Conservation (phyloP, 148 eudicot species). For the Amaranthus hypochondriacus region DNA sequence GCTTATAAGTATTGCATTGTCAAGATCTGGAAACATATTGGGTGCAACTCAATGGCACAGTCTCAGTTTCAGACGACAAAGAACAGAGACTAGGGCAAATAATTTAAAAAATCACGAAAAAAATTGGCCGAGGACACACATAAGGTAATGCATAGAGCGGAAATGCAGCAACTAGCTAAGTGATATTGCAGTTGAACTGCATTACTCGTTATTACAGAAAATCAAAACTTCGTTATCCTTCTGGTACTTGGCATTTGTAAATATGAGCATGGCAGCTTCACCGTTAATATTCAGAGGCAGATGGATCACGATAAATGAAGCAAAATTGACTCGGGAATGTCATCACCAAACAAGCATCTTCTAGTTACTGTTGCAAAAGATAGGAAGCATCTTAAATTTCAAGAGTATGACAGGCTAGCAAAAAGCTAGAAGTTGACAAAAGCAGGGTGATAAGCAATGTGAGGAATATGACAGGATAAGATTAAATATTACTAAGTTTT, state of each 20-base stretch:
- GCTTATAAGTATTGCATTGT: neutral
- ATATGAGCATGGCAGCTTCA: neutral
- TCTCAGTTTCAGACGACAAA: neutral
- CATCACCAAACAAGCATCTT: slow-evolving; percentile 9
- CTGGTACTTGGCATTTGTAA: neutral
- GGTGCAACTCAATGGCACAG: neutral
- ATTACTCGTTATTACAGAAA: slow-evolving; percentile 3
- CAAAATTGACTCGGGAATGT: neutral
- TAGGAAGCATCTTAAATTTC: neutral
- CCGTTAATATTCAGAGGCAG: neutral
- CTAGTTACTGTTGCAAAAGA: slow-evolving; percentile 5
- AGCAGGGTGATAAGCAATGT: neutral
- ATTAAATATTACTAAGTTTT: too few species aligned
- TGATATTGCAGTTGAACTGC: slow-evolving; percentile 6
- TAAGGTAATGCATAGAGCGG: neutral
- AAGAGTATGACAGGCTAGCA: neutral
- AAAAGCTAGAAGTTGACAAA: neutral
- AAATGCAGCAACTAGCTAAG: neutral
- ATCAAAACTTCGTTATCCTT: neutral
- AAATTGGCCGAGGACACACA: neutral
- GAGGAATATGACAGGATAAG: too few species aligned
- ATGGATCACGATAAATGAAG: neutral
- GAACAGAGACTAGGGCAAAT: neutral
- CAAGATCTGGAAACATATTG: neutral
- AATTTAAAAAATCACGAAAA: neutral